Evolutionary conservation across 1,284 basidiomycete species (phyloP), one percentile per base, ranked within the genome.

Genomic region (Boletus semigastroideus): DNA sequence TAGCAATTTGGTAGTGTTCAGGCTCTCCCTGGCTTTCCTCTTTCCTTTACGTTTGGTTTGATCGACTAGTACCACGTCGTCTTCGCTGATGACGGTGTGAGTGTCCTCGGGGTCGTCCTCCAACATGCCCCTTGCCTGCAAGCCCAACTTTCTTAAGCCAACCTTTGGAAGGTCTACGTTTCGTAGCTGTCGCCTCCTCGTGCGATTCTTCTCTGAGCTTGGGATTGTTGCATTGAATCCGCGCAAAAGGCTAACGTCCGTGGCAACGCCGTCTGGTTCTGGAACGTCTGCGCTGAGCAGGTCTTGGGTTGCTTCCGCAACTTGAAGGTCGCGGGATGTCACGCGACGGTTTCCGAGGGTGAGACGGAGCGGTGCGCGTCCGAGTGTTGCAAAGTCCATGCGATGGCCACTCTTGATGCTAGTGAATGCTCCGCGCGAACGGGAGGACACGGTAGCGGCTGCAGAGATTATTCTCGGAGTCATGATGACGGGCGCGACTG

Each of bases 141-240:
- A 80, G 2, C 90, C 91, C 30, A 92, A 67, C 69, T 80, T 83
- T 77, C 87, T 92, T 58, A 95, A 68, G 0, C 92, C 91, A 31
- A 92, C 72, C 63, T 79, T 78, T 25, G 86, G 88, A 6, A 84
- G 79, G 1, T 93, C 90, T 13, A 95, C 80, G 61, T 89, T 91
- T 51, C 94, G 78, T 65, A 89, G 82, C 67, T 90, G 84, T 49
- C 92, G 71, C 52, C 94, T 73, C 54, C 92, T 77, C 17, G 82
- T 77, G 53, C 89, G 86, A 48, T 89, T 79, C 61, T 85, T 79
- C 63, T 93, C 87, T 28, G 92, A 83, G 63, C 87, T 91, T 10
- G 94, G 94, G 46, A 95, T 89, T 2, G 94, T 96, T 28, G 94
- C 94, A 59, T 90, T 87, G 71, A 96, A 97, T 0, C 94, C 94